A percentile compares a stretch with the other conserved stretches of the same genome.
Evolutionary conservation across 2,329 filamentous ascomycete species (phyloP).

Genomic region (Diaporthe citriasiana): DNA sequence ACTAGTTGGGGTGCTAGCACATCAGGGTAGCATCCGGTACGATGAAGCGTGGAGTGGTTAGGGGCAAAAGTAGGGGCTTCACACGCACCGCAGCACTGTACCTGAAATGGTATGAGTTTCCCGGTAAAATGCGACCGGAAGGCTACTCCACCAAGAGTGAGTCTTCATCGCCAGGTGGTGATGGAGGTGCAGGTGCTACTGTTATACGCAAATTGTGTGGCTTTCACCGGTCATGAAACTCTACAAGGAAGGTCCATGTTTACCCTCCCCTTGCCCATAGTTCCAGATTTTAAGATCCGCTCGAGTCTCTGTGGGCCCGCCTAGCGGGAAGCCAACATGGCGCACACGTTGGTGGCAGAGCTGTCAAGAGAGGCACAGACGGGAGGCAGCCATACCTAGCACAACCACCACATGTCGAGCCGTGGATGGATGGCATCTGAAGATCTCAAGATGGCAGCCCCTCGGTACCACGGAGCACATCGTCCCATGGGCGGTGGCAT

Average conservation of each 20-base stretch:
- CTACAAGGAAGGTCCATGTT: conserved; percentile 14
- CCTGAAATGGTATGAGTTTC: conserved; percentile 26
- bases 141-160: background rate
- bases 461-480: conserved; percentile 3
- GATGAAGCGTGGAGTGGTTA: conserved; percentile 5
- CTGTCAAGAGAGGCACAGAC: conserved; percentile 33
- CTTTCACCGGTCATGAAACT: conserved; percentile 20
- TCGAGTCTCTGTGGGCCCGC: conserved; percentile 1
- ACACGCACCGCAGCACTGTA: conserved; percentile 17
- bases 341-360: conserved; percentile 8
- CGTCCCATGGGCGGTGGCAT: background rate
- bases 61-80: conserved; percentile 11
- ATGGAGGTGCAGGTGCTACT: conserved; percentile 7
- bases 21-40: conserved; percentile 27
- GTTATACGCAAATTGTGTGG: conserved; percentile 23
- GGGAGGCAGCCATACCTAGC: conserved; percentile 17
- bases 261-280: background rate
- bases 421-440: background rate
- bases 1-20: conserved; percentile 15
- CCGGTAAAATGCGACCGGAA: conserved; percentile 22
- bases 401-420: background rate
- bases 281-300: conserved; percentile 8
- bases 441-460: conserved; percentile 13
- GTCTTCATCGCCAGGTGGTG: background rate
- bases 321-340: conserved; percentile 9